A percentile compares a stretch with the other conserved stretches of the same genome.
Evolutionary conservation across 805 yeast genomes (phyloP).

Genomic region (Candida ovalis): DNA sequence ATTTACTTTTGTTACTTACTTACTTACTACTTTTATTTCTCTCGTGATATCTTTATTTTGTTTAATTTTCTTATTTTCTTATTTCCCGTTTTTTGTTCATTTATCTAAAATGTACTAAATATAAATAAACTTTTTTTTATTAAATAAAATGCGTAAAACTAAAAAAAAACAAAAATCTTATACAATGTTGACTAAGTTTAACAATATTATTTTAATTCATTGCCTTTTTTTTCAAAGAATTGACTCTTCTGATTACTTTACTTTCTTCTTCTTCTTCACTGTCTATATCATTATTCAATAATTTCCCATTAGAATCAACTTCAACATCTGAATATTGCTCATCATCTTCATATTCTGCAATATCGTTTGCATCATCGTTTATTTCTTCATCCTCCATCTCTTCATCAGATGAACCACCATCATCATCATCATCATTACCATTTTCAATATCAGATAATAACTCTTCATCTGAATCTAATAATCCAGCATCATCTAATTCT

Average conservation of each 20-base stretch:
- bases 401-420: conserved; percentile 13
- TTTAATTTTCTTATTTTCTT: not conserved
- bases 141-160: not conserved
- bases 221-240: conserved; percentile 7
- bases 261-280: conserved; percentile 12
- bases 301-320: conserved; percentile 23
- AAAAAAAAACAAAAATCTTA: not conserved
- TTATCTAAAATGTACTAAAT: not conserved
- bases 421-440: conserved; percentile 20
- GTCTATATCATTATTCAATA: conserved; percentile 11
- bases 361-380: conserved; percentile 25
- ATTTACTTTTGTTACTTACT: no score
- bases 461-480: conserved; percentile 23
- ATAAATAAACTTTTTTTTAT: not conserved
- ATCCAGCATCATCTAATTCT: conserved; percentile 54
- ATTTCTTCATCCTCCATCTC: conserved; percentile 25
- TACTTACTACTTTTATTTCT: no score
- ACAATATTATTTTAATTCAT: not conserved
- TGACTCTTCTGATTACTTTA: conserved; percentile 3
- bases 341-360: conserved; percentile 46
- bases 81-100: not conserved
- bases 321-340: conserved; percentile 39
- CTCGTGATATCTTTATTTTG: no score
- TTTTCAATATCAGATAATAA: conserved; percentile 16
- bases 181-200: not conserved